These are phyloP conservation scores for Carex scoparia DNA, from an alignment of 176 grass and related monocot genomes.

Conservation along the genomic window DNA sequence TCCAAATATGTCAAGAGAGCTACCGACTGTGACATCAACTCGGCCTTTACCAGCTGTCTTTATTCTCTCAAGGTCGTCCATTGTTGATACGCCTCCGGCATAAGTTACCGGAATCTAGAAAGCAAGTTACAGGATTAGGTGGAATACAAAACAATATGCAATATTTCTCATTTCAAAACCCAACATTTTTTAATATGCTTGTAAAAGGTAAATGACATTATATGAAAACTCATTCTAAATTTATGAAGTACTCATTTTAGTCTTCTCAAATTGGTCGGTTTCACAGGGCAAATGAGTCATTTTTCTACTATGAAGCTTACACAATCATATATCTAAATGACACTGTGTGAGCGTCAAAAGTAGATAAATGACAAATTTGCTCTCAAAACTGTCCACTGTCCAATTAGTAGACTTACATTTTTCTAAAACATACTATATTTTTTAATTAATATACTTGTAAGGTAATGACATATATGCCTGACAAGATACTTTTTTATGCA, in stretches of 20 bases:
- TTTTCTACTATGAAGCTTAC: too few relatives aligned
- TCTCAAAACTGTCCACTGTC: too few relatives aligned
- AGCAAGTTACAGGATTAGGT: neutral
- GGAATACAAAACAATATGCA: neutral
- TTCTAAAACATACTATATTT: too few relatives aligned
- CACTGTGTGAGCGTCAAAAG: too few relatives aligned
- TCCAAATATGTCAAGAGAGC: constrained; percentile 80
- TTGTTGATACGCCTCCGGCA: constrained; percentile 72
- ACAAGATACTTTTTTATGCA: neutral
- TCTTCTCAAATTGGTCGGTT: too few relatives aligned
- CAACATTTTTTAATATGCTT: neutral
- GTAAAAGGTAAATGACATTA: neutral
- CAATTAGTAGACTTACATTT: too few relatives aligned
- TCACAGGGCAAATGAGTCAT: too few relatives aligned
- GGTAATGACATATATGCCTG: neutral
- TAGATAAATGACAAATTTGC: too few relatives aligned
- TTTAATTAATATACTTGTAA: neutral
- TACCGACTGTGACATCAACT: constrained; percentile 76
- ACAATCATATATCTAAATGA: too few relatives aligned
- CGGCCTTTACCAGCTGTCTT: constrained; percentile 56
- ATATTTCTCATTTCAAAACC: neutral
- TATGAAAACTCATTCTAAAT: neutral
- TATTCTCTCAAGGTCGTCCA: constrained; percentile 84
- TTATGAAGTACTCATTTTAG: too few relatives aligned
- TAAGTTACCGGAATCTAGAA: constrained; percentile 79